Evolutionary conservation across 78 protist species (phyloP).

Genomic region (Dictyostelium intermedium): DNA sequence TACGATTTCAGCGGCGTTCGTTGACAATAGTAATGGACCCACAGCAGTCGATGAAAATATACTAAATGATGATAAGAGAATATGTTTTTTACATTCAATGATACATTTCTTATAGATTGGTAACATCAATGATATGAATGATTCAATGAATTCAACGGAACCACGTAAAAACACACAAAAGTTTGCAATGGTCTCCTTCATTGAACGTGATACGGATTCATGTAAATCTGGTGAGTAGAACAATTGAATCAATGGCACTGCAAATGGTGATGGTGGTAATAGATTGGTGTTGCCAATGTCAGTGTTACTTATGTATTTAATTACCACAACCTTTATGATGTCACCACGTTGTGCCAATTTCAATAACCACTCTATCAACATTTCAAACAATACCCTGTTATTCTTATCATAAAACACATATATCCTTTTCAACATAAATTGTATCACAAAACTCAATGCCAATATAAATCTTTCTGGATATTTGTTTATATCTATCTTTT

Average conservation of each 20-base stretch:
- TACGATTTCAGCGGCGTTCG: constrained; percentile 18
- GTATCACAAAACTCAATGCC: constrained; percentile 21
- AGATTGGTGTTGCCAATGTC: constrained; percentile 38
- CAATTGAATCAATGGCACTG: constrained; percentile 1
- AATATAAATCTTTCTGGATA: constrained; percentile 59
- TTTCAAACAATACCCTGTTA: background rate
- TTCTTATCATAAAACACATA: constrained; percentile 36
- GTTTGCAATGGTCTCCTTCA: constrained; percentile 6
- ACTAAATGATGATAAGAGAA: background rate
- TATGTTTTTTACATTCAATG: constrained; percentile 22
- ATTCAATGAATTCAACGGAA: constrained; percentile 13
- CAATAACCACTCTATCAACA: constrained; percentile 53
- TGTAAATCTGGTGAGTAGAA: constrained; percentile 44
- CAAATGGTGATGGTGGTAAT: constrained; percentile 54
- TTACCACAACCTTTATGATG: constrained; percentile 44
- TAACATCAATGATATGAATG: constrained; percentile 18
- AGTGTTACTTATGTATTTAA: constrained; percentile 50
- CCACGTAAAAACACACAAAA: constrained; percentile 74
- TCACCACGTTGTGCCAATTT: constrained; percentile 66
- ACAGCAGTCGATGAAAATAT: constrained; percentile 28
- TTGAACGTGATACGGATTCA: background rate
- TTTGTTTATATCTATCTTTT: constrained; percentile 43
- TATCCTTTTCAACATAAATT: constrained; percentile 40
- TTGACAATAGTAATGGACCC: background rate
- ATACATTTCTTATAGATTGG: constrained; percentile 68